Evolutionary conservation across 1,284 basidiomycete species (phyloP).

Genomic region (Marasmius fiardii): DNA sequence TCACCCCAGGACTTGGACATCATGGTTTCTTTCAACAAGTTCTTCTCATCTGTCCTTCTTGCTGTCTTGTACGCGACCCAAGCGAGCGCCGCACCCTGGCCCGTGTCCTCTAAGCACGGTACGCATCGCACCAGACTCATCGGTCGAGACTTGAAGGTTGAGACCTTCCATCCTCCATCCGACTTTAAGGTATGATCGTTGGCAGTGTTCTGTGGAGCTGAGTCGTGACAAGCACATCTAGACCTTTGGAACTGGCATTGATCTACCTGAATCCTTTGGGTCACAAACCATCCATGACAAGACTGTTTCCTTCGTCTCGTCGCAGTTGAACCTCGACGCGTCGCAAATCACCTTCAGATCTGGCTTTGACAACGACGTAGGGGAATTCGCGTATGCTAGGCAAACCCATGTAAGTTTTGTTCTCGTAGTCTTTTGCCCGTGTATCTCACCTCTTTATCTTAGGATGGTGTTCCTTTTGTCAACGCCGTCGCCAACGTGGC

Average conservation of each 20-base stretch:
- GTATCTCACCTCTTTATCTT: not conserved
- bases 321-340: conserved; percentile 26
- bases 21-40: conserved; percentile 6
- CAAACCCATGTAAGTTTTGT: conserved; percentile 34
- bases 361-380: conserved; percentile 23
- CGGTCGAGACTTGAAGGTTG: conserved; percentile 27
- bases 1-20: no score
- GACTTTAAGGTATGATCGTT: conserved; percentile 31
- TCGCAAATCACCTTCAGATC: conserved; percentile 29
- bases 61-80: conserved; percentile 19
- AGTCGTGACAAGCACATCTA: conserved; percentile 13
- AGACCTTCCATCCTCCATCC: conserved; percentile 37
- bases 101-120: conserved; percentile 1
- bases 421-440: no score
- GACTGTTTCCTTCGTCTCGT: conserved; percentile 32
- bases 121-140: conserved; percentile 25
- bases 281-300: conserved; percentile 25
- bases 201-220: not conserved
- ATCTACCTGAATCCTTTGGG: conserved; percentile 30
- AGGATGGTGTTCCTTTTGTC: conserved; percentile 44
- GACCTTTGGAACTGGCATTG: conserved; percentile 42
- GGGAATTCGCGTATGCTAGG: conserved; percentile 35
- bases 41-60: conserved; percentile 18
- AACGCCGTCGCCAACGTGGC: conserved; percentile 40
- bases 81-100: conserved; percentile 15